phyloP scores from a whole-genome alignment of 352 stramenopile genomes.

The Phytophthora litchii region DNA sequence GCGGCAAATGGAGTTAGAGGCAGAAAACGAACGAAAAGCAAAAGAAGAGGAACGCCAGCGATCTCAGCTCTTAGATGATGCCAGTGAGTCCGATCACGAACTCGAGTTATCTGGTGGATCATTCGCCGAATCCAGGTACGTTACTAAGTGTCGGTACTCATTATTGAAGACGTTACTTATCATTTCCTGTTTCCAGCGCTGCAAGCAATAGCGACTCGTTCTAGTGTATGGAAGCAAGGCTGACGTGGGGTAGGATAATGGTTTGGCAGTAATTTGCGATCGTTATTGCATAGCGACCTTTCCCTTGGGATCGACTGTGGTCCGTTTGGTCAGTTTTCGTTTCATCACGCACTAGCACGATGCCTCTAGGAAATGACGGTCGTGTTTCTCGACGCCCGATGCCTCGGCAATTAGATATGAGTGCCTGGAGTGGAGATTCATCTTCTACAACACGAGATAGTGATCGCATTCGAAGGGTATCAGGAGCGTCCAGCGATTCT shows the following conservation, averaged over 20 bases:
- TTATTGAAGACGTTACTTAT: background rate
- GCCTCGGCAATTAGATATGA: conserved; percentile 59
- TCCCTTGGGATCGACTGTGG: conserved; percentile 5
- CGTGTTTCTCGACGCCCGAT: conserved; percentile 42
- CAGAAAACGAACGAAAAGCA: conserved; percentile 41
- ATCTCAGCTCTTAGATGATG: conserved; percentile 16
- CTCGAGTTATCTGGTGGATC: conserved; percentile 64
- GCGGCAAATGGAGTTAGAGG: conserved; percentile 49
- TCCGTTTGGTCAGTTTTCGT: conserved; percentile 26
- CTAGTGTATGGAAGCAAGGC: conserved; percentile 25
- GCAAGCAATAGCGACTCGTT: conserved; percentile 66
- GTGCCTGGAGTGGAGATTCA: conserved; percentile 36
- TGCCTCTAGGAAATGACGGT: conserved; percentile 34
- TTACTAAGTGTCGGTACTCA: background rate
- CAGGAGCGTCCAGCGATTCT: background rate
- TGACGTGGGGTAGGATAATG: conserved; percentile 17
- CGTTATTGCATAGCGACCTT: conserved; percentile 30
- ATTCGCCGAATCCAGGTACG: conserved; percentile 74
- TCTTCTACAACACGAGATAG: conserved; percentile 5
- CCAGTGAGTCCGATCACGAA: conserved; percentile 52
- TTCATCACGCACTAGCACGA: conserved; percentile 14
- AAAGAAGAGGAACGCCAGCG: conserved; percentile 37
- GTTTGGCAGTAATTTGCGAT: conserved; percentile 18
- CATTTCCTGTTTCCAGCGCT: conserved; percentile 30
- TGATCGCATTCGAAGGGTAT: background rate